A percentile compares a stretch with the other conserved stretches of the same genome.
Evolutionary conservation across 495 filamentous ascomycete species (phyloP).

Genomic region (Penicillium macrosclerotiorum): DNA sequence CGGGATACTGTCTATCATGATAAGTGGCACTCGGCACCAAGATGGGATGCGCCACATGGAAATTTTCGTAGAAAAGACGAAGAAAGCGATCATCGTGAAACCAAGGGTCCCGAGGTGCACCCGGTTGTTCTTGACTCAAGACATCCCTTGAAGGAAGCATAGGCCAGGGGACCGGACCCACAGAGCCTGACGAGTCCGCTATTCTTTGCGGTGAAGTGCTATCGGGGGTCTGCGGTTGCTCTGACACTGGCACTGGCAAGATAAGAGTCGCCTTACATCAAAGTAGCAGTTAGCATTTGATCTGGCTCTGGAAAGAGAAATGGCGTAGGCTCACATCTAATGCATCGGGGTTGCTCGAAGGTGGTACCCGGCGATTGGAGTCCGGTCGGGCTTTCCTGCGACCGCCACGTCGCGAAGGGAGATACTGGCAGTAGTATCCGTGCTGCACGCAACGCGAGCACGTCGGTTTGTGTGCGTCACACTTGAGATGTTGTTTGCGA

Average conservation of each 20-base stretch:
- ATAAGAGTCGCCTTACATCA: conserved; percentile 6
- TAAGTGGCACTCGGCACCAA: conserved; percentile 33
- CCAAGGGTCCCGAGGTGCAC: conserved; percentile 14
- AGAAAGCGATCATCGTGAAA: conserved; percentile 33
- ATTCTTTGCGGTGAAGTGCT: conserved; percentile 16
- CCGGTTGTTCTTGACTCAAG: conserved; percentile 10
- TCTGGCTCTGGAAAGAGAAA: not conserved
- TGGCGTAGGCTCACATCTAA: conserved; percentile 9
- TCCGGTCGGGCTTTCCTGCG: conserved; percentile 30
- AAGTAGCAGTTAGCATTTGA: conserved; percentile 3
- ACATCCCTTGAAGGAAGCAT: conserved; percentile 14
- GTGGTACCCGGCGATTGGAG: conserved; percentile 11
- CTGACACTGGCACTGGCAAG: conserved; percentile 1
- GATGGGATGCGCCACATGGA: conserved; percentile 40
- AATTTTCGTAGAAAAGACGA: conserved; percentile 40
- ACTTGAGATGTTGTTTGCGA: conserved; percentile 45
- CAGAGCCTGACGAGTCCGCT: conserved; percentile 6
- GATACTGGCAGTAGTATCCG: conserved; percentile 31
- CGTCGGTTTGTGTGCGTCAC: conserved; percentile 34
- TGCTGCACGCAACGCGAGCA: conserved; percentile 37
- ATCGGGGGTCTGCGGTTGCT: conserved; percentile 17
- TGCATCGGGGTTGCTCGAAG: conserved; percentile 8
- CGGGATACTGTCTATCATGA: conserved; percentile 35
- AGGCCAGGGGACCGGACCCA: conserved; percentile 26
- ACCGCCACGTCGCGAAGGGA: conserved; percentile 39